Conservation (phyloP, 768 basidiomycete species). For the Boletus reticulatus region DNA sequence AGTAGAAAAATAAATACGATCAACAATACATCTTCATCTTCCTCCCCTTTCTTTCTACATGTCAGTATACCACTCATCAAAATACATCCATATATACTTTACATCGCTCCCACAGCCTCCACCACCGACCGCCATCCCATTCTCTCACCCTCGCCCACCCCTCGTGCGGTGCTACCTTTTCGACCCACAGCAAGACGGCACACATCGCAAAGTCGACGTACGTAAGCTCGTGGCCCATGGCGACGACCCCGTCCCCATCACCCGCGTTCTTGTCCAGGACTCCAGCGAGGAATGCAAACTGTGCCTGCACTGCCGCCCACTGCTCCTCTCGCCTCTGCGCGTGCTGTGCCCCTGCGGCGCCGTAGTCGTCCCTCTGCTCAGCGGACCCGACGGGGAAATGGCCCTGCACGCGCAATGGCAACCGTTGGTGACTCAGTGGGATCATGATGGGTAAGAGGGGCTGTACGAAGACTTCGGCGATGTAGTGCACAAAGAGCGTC, state of each 20-base stretch:
- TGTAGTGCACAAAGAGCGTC: constrained; percentile 64
- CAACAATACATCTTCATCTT: neutral
- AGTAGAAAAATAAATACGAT: too few species aligned
- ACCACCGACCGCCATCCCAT: constrained; percentile 73
- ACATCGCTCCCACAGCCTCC: constrained; percentile 59
- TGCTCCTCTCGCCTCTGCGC: constrained; percentile 56
- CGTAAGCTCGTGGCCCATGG: constrained; percentile 61
- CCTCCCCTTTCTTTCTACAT: neutral
- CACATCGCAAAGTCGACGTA: constrained; percentile 77
- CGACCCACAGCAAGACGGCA: constrained; percentile 71
- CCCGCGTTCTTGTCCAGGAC: constrained; percentile 67
- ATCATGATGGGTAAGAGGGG: constrained; percentile 70
- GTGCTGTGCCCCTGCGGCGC: neutral
- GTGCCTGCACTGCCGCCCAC: constrained; percentile 62
- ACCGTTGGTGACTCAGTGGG: constrained; percentile 60
- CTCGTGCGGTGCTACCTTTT: constrained; percentile 68
- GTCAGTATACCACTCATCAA: constrained; percentile 26
- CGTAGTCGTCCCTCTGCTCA: neutral
- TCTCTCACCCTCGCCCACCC: constrained; percentile 67
- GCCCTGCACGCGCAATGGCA: constrained; percentile 53
- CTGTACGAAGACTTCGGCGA: constrained; percentile 63
- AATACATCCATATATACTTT: constrained; percentile 66
- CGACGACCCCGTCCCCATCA: constrained; percentile 62
- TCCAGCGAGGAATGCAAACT: constrained; percentile 61
- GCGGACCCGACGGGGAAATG: constrained; percentile 39